Percentiles rank a stretch among this genome's conserved stretches.
These are phyloP conservation scores for Wickerhamomyces chambardii DNA, from an alignment of 805 yeast species.

Conservation along the genomic window DNA sequence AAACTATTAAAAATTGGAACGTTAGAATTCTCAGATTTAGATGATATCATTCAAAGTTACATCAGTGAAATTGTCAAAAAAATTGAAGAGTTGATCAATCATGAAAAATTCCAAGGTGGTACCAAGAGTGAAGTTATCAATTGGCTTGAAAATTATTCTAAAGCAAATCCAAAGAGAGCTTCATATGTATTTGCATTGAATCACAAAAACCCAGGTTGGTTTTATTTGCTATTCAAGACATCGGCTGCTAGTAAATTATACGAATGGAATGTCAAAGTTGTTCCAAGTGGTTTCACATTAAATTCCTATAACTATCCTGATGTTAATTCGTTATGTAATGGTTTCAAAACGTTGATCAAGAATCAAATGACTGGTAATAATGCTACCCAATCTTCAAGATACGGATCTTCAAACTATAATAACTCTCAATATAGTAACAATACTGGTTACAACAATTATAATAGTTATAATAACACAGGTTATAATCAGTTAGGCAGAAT, in stretches of 20 bases:
- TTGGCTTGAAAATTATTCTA: slow-evolving; percentile 83
- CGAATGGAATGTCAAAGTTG: slow-evolving; percentile 88
- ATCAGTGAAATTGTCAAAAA: slow-evolving; percentile 76
- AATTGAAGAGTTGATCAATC: slow-evolving; percentile 74
- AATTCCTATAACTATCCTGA: slow-evolving; percentile 82
- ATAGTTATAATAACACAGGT: not conserved
- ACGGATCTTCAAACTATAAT: not conserved
- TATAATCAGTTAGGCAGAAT: no score
- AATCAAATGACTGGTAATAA: slow-evolving; percentile 1
- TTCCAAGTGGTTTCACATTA: slow-evolving; percentile 77
- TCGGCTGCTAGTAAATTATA: slow-evolving; percentile 58
- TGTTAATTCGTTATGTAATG: slow-evolving; percentile 83
- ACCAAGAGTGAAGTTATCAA: slow-evolving; percentile 70
- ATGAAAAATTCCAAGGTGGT: slow-evolving; percentile 85
- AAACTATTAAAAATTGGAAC: slow-evolving; percentile 56
- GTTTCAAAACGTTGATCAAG: slow-evolving; percentile 67
- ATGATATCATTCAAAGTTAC: slow-evolving; percentile 85
- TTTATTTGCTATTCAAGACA: slow-evolving; percentile 77
- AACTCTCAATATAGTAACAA: not conserved
- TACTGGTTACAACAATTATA: not conserved
- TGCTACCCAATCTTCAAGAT: not conserved
- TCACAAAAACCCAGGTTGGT: slow-evolving; percentile 91
- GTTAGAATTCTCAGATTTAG: slow-evolving; percentile 74
- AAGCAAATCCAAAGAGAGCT: slow-evolving; percentile 84
- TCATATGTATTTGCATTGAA: slow-evolving; percentile 89